These are phyloP conservation scores for Naganishia kalamii DNA, from an alignment of 768 basidiomycete species.

Conservation along the genomic window DNA sequence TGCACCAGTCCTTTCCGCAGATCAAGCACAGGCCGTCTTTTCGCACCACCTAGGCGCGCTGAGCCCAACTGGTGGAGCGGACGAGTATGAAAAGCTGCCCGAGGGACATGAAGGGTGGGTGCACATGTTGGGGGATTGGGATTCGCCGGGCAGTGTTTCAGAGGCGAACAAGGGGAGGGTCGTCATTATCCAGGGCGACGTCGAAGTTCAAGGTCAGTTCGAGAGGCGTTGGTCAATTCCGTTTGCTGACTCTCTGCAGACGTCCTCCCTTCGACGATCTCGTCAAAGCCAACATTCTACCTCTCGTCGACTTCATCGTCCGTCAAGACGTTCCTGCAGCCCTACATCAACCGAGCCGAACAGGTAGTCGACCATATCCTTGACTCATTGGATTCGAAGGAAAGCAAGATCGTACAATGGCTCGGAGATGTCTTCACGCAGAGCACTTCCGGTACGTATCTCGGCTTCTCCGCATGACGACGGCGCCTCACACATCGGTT, in stretches of 20 bases:
- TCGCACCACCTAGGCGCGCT: slow-evolving; percentile 32
- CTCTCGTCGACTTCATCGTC: slow-evolving; percentile 29
- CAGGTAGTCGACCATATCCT: slow-evolving; percentile 31
- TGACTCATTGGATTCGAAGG: slow-evolving; percentile 28
- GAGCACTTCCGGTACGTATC: slow-evolving; percentile 37
- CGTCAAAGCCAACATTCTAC: slow-evolving; percentile 39
- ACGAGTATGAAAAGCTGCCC: slow-evolving; percentile 41
- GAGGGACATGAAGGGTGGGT: slow-evolving; percentile 33
- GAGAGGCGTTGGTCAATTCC: neutral
- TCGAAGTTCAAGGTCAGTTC: slow-evolving; percentile 30
- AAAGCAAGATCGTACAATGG: slow-evolving; percentile 11
- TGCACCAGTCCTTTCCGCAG: slow-evolving; percentile 35
- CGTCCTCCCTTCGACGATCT: slow-evolving; percentile 32
- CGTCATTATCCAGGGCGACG: slow-evolving; percentile 40
- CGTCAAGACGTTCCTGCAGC: slow-evolving; percentile 30
- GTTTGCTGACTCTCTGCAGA: slow-evolving; percentile 22
- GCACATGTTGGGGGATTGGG: slow-evolving; percentile 25
- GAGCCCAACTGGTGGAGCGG: slow-evolving; percentile 21
- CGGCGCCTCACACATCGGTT: neutral
- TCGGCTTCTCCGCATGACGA: neutral
- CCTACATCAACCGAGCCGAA: slow-evolving; percentile 37
- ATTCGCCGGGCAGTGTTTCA: neutral
- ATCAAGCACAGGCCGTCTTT: slow-evolving; percentile 41
- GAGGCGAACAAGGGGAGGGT: slow-evolving; percentile 29
- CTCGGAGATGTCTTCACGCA: slow-evolving; percentile 40